Percentiles rank a stretch among this genome's conserved stretches.
phyloP scores from a whole-genome alignment of 139 green algal genomes.

The Pleodorina starrii region DNA sequence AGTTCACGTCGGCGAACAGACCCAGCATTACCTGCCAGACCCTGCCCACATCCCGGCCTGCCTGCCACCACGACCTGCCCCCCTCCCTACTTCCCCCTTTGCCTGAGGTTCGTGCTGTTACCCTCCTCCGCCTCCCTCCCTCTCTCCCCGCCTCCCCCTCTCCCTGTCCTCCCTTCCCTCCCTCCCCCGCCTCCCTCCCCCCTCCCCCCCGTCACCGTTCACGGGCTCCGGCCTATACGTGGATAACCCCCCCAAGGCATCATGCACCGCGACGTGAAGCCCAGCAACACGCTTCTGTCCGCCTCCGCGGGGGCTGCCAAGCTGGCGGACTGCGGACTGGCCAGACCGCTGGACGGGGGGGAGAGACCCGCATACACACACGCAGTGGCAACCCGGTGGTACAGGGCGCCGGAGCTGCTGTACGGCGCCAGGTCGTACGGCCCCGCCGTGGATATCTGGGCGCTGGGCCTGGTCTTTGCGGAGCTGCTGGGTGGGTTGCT shows the following conservation, averaged over 20 bases:
- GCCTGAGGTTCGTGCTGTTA: too few relatives aligned
- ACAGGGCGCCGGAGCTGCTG: slow-evolving; percentile 84
- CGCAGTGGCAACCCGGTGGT: slow-evolving; percentile 95
- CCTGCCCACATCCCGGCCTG: too few relatives aligned
- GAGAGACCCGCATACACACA: slow-evolving; percentile 80
- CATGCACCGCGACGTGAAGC: slow-evolving; percentile 59
- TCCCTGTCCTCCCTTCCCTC: too few relatives aligned
- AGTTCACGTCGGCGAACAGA: too few relatives aligned
- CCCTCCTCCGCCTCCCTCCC: too few relatives aligned
- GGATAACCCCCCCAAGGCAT: slow-evolving; percentile 22
- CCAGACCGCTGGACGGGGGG: slow-evolving; percentile 68
- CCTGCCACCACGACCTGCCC: too few relatives aligned
- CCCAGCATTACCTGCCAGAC: too few relatives aligned
- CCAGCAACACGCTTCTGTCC: slow-evolving; percentile 60
- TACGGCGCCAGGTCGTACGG: slow-evolving; percentile 58
- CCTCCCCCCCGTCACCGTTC: background rate
- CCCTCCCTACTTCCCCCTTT: too few relatives aligned
- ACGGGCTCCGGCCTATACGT: too few relatives aligned
- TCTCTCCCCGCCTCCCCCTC: too few relatives aligned
- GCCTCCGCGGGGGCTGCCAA: slow-evolving; percentile 72
- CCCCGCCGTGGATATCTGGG: slow-evolving; percentile 59
- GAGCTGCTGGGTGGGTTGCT: slow-evolving; percentile 56
- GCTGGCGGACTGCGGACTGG: slow-evolving; percentile 96
- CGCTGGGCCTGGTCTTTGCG: slow-evolving; percentile 53
- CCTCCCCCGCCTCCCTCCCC: too few relatives aligned